Conservation (phyloP, 2,329 filamentous ascomycete genomes). For the Exophiala bonariae region DNA sequence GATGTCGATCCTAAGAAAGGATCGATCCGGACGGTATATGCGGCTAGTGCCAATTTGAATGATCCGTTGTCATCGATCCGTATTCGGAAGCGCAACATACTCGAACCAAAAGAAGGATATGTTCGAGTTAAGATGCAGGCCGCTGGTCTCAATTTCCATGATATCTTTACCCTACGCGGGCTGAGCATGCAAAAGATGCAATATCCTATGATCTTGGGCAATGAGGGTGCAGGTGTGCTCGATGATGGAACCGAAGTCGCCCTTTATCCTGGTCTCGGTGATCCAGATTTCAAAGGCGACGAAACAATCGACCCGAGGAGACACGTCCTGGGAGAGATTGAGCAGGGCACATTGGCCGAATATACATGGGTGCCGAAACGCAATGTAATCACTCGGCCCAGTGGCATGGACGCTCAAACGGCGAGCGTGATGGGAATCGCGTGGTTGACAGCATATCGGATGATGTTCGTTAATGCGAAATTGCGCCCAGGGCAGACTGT, state of each 20-base stretch:
- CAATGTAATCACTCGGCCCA: constrained; percentile 15
- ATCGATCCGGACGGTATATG: constrained; percentile 18
- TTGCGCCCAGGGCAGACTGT: constrained; percentile 17
- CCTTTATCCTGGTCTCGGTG: constrained; percentile 15
- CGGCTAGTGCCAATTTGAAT: constrained; percentile 6
- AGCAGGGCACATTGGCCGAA: constrained; percentile 19
- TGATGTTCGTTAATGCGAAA: constrained; percentile 17
- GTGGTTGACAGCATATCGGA: constrained; percentile 20
- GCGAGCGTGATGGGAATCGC: constrained; percentile 21
- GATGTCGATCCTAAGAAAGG: constrained; percentile 12
- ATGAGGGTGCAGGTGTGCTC: constrained; percentile 19
- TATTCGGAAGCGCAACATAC: constrained; percentile 6
- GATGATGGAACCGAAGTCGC: constrained; percentile 19
- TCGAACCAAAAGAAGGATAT: constrained; percentile 12
- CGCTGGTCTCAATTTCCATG: constrained; percentile 20
- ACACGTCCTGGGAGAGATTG: constrained; percentile 17
- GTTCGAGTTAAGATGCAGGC: constrained; percentile 21
- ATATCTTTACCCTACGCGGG: constrained; percentile 20
- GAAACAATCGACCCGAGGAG: constrained; percentile 19
- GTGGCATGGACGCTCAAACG: constrained; percentile 11
- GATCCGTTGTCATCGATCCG: constrained; percentile 19
- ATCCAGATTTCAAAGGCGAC: constrained; percentile 20
- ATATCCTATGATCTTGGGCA: constrained; percentile 20
- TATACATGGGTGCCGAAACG: constrained; percentile 16
- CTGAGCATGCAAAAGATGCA: constrained; percentile 16